A percentile compares a stretch with the other conserved stretches of the same genome.
Evolutionary conservation across 768 basidiomycete genomes (phyloP).

Genomic region (Psilocybe azurescens): DNA sequence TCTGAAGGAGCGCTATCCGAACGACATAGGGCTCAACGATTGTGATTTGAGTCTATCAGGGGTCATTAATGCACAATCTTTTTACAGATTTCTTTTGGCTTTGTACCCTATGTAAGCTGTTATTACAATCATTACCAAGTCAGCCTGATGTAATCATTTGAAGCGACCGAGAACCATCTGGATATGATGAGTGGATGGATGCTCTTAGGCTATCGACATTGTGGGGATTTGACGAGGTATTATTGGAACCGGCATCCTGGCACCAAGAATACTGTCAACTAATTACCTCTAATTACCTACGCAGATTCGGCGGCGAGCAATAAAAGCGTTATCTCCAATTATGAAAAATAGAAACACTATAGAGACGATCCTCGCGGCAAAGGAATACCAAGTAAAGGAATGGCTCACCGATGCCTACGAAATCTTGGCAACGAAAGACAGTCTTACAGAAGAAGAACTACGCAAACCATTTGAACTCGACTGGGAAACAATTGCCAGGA

Average conservation of each 20-base stretch:
- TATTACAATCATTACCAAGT: neutral
- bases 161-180: neutral
- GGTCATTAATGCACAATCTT: neutral
- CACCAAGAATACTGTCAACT: too few species aligned
- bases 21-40: neutral
- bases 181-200: slow-evolving; percentile 12
- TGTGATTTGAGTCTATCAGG: neutral
- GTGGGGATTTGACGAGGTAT: slow-evolving; percentile 13
- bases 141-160: neutral
- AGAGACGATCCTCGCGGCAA: slow-evolving; percentile 3
- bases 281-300: neutral
- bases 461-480: neutral
- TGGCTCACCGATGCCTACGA: slow-evolving; percentile 6
- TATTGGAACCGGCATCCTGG: neutral
- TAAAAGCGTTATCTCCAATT: neutral
- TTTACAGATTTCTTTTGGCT: neutral
- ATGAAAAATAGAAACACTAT: neutral
- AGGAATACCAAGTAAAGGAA: neutral
- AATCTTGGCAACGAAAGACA: neutral
- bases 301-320: slow-evolving; percentile 9
- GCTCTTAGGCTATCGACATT: slow-evolving; percentile 10
- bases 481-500: slow-evolving; percentile 6
- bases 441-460: neutral
- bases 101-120: neutral
- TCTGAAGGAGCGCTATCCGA: neutral